Evolutionary conservation across 2,329 filamentous ascomycete species (phyloP).

Genomic region (Pseudopithomyces maydicus): DNA sequence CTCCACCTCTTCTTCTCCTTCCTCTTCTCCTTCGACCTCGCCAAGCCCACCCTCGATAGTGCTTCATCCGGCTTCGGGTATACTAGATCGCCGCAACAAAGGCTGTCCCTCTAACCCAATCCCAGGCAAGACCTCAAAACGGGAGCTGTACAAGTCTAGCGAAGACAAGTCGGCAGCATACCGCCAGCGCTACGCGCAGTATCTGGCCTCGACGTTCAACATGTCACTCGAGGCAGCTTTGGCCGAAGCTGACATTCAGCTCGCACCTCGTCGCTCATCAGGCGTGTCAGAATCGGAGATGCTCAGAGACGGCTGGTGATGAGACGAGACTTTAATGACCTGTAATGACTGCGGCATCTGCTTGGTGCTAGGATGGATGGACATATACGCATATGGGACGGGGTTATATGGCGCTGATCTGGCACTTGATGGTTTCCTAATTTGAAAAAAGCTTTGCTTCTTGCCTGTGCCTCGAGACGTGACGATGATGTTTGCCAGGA

Average conservation of each 20-base stretch:
- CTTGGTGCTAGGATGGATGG: slow-evolving; percentile 17
- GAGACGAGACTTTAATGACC: slow-evolving; percentile 17
- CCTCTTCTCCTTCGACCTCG: slow-evolving; percentile 38
- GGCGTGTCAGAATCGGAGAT: slow-evolving; percentile 43
- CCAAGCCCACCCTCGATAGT: slow-evolving; percentile 43
- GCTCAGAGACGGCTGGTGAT: slow-evolving; percentile 32
- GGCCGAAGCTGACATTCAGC: slow-evolving; percentile 42
- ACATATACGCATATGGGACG: slow-evolving; percentile 26
- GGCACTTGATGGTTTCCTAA: slow-evolving; percentile 17
- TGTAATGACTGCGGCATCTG: slow-evolving; percentile 23
- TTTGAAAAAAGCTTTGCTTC: slow-evolving; percentile 28
- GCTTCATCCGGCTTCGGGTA: slow-evolving; percentile 47
- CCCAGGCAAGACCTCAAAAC: slow-evolving; percentile 38
- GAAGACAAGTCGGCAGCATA: slow-evolving; percentile 40
- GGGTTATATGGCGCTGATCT: slow-evolving; percentile 25
- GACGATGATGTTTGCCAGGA: slow-evolving; percentile 14
- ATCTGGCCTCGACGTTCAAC: slow-evolving; percentile 47
- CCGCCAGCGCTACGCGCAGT: slow-evolving; percentile 45
- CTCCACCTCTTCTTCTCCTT: slow-evolving; percentile 38
- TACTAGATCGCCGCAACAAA: slow-evolving; percentile 45
- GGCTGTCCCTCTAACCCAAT: slow-evolving; percentile 41
- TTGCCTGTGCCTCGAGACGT: slow-evolving; percentile 23
- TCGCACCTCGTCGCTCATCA: slow-evolving; percentile 42
- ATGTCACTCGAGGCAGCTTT: slow-evolving; percentile 46
- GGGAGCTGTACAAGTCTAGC: slow-evolving; percentile 40